Base-by-base conservation (phyloP, 1,284 basidiomycete genomes). In the Tilletia horrida region DNA sequence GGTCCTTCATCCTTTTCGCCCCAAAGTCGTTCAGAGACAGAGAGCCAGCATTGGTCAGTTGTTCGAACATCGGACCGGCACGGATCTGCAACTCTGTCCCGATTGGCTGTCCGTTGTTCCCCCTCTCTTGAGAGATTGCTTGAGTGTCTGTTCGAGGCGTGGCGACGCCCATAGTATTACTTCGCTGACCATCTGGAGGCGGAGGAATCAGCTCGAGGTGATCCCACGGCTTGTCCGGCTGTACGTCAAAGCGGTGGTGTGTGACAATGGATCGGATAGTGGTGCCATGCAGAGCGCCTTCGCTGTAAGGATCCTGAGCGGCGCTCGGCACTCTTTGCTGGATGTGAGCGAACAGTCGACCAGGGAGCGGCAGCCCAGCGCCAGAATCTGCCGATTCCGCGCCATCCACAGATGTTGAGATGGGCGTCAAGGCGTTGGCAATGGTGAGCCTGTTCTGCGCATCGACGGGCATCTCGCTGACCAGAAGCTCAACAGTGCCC, bases 401-500 rank as follows among this genome's bases (percentile, higher is more conserved):
- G 4, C 29, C 27, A 7, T 23, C 21, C 6, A 16, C 3, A 18
- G 16, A 6, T 18, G 63, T 29, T 43, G 45, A 23, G 45, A 8
- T 52, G 44, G 21, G 40, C 7, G 18, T 6, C 21, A 21, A 8
- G 23, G n/a, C n/a, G 63, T 23, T 21, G 52, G 9, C 31, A 69
- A 45, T 35, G 63, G 18, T 35, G 23, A 61, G 31, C 45, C 66
- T 57, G 70, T 66, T 40, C 73, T 68, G 48, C 77, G 63, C 48
- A 48, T 70, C 63, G 66, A 67, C 55, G 71, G 72, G 14, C 74
- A 69, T 48, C 69, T 77, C 29, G 73, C 76, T 42, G 79, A 80
- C 0, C 73, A 75, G 18, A 59, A 69, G 73, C 69, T 75, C 9
- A 79, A 62, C 31, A 74, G 76, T 23, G 72, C 71, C 18, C 76